These are phyloP conservation scores for Rhinocladiella similis DNA, from an alignment of 2,329 filamentous ascomycete species.

Conservation along the genomic window DNA sequence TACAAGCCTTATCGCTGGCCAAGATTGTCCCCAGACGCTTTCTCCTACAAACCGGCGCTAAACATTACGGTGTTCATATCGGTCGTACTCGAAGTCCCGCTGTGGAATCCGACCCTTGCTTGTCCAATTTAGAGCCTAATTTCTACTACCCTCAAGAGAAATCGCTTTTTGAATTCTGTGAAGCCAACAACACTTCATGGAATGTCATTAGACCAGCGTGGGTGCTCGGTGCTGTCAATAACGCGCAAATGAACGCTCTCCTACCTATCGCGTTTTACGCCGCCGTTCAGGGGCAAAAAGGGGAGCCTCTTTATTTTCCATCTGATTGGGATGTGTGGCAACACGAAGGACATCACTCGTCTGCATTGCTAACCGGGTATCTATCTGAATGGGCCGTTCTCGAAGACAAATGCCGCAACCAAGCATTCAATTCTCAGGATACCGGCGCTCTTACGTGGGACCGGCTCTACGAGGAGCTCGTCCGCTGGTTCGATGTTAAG, in stretches of 20 bases:
- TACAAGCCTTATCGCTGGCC: conserved; percentile 43
- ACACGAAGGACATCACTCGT: conserved; percentile 30
- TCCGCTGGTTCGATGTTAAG: conserved; percentile 41
- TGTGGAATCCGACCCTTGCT: conserved; percentile 45
- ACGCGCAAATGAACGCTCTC: conserved; percentile 51
- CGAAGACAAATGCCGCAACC: conserved; percentile 38
- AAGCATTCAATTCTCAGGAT: conserved; percentile 53
- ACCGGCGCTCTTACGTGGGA: conserved; percentile 48
- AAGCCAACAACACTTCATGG: conserved; percentile 41
- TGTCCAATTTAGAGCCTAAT: conserved; percentile 48
- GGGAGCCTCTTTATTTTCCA: conserved; percentile 44
- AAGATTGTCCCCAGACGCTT: conserved; percentile 47
- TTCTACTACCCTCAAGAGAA: conserved; percentile 60
- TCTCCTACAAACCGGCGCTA: conserved; percentile 53
- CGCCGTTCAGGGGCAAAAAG: conserved; percentile 44
- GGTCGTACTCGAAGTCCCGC: conserved; percentile 46
- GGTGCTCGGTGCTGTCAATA: conserved; percentile 51
- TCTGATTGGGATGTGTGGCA: conserved; percentile 48
- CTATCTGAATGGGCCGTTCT: conserved; percentile 53
- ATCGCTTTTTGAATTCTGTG: conserved; percentile 44
- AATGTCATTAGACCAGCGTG: conserved; percentile 50
- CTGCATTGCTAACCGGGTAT: conserved; percentile 49
- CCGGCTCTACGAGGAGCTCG: conserved; percentile 49
- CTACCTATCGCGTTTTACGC: conserved; percentile 52
- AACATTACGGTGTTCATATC: conserved; percentile 54